A percentile compares a stretch with the other conserved stretches of the same genome.
Evolutionary conservation across 2,329 filamentous ascomycete genomes (phyloP).

Genomic region (Pestalotiopsis sp.): DNA sequence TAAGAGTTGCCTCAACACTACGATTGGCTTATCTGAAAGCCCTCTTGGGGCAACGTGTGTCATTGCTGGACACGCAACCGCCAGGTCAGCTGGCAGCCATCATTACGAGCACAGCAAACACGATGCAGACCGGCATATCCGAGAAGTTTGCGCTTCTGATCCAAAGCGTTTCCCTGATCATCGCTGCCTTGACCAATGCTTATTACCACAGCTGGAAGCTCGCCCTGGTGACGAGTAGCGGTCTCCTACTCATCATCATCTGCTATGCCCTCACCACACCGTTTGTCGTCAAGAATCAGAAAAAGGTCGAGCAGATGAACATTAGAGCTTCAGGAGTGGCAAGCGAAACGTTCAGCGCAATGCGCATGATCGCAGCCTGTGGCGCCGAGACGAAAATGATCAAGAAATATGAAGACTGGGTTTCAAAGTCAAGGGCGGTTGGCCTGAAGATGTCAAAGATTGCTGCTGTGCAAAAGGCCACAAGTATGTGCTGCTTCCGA

Average conservation of each 20-base stretch:
- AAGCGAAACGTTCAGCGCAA: conserved; percentile 60
- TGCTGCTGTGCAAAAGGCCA: conserved; percentile 31
- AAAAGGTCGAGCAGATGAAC: conserved; percentile 53
- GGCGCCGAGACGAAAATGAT: conserved; percentile 60
- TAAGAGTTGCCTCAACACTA: conserved; percentile 61
- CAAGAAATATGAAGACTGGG: conserved; percentile 54
- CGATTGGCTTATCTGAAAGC: conserved; percentile 67
- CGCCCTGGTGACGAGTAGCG: conserved; percentile 59
- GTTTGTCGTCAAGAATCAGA: conserved; percentile 56
- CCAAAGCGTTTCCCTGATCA: conserved; percentile 55
- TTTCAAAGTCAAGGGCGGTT: conserved; percentile 49
- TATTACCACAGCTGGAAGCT: conserved; percentile 61
- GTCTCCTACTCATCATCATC: conserved; percentile 58
- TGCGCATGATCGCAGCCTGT: conserved; percentile 65
- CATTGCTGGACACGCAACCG: conserved; percentile 67
- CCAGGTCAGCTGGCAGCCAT: conserved; percentile 62
- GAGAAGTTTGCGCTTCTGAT: conserved; percentile 63
- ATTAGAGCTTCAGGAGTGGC: conserved; percentile 60
- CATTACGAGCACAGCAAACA: conserved; percentile 65
- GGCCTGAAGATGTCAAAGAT: conserved; percentile 29
- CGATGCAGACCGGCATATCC: conserved; percentile 64
- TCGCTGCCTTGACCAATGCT: conserved; percentile 56
- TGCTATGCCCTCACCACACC: conserved; percentile 55
- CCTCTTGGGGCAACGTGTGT: conserved; percentile 66
- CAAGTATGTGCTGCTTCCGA: conserved; percentile 18